phyloP scores from a whole-genome alignment of 164 flowering plant genomes.

The Hamamelis virginiana region DNA sequence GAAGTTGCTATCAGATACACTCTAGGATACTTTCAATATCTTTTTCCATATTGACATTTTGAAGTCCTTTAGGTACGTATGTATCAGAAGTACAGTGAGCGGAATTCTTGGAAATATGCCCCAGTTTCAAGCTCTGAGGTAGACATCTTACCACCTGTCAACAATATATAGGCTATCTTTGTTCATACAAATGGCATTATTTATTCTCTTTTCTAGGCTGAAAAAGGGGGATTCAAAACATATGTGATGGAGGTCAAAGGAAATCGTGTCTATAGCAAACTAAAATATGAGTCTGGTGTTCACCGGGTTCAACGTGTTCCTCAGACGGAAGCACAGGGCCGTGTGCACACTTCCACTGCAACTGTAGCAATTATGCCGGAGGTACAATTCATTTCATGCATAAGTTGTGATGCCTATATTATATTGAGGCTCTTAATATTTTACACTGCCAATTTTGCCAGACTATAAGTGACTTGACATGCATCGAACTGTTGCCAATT shows the following conservation, averaged over 20 bases:
- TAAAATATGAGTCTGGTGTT: conserved; percentile 96
- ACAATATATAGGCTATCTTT: background rate
- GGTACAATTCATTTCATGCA: conserved; percentile 38
- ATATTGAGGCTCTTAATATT: background rate
- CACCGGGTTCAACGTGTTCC: conserved; percentile 99
- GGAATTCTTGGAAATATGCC: conserved; percentile 64
- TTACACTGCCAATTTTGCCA: background rate
- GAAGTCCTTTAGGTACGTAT: conserved; percentile 68
- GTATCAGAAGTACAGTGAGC: conserved; percentile 89
- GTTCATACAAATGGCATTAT: conserved; percentile 8
- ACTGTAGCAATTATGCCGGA: conserved; percentile 99
- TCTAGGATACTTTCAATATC: background rate
- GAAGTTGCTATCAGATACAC: background rate
- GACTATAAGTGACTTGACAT: background rate
- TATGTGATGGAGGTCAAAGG: conserved; percentile 95
- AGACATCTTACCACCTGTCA: conserved; percentile 8
- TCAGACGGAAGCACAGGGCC: conserved; percentile 96
- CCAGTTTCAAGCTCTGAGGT: conserved; percentile 86
- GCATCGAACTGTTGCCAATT: background rate
- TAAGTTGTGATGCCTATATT: too few relatives aligned
- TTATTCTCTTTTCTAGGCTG: conserved; percentile 55
- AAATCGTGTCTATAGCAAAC: conserved; percentile 82
- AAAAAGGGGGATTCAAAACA: conserved; percentile 85
- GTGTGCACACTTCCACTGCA: conserved; percentile 98
- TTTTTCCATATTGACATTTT: conserved; percentile 1